Percentiles rank a stretch among this genome's conserved stretches.
These are phyloP conservation scores for Tolypocladium tundrense DNA, from an alignment of 2,329 filamentous ascomycete species.

Conservation along the genomic window DNA sequence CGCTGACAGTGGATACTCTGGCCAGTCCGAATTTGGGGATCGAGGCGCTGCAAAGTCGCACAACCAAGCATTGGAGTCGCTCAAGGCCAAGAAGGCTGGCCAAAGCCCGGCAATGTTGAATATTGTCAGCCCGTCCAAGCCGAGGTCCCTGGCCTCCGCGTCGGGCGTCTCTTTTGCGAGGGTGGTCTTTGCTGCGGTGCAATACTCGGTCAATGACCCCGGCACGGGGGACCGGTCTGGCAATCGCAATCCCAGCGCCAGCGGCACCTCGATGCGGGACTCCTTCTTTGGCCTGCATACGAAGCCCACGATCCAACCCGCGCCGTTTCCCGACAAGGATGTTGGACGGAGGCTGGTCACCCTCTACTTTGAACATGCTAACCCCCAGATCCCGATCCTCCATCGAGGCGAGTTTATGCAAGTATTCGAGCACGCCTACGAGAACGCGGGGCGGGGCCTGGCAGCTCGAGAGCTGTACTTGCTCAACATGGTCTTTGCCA, in stretches of 20 bases:
- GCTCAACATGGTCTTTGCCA: slow-evolving; percentile 94
- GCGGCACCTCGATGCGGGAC: slow-evolving; percentile 78
- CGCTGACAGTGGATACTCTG: slow-evolving; percentile 21
- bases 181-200: slow-evolving; percentile 89
- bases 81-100: slow-evolving; percentile 24
- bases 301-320: slow-evolving; percentile 76
- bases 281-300: slow-evolving; percentile 96
- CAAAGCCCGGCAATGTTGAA: slow-evolving; percentile 50
- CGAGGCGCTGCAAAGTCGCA: slow-evolving; percentile 14
- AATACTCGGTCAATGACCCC: slow-evolving; percentile 54
- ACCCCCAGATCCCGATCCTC: slow-evolving; percentile 88
- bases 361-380: slow-evolving; percentile 92
- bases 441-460: slow-evolving; percentile 52
- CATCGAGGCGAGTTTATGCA: slow-evolving; percentile 85
- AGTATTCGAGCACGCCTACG: slow-evolving; percentile 75
- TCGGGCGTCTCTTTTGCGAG: slow-evolving; percentile 90
- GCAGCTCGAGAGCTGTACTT: slow-evolving; percentile 81
- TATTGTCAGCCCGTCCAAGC: slow-evolving; percentile 67
- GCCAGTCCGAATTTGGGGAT: slow-evolving; percentile 20
- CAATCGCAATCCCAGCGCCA: slow-evolving; percentile 12
- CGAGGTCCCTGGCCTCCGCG: slow-evolving; percentile 71
- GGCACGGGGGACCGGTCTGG: slow-evolving; percentile 23
- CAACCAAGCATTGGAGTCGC: slow-evolving; percentile 19
- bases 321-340: slow-evolving; percentile 69
- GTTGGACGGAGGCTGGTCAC: slow-evolving; percentile 63